Percentiles rank a stretch among this genome's conserved stretches.
Evolutionary conservation across 768 basidiomycete species (phyloP).

Genomic region (Gyrodon lividus): DNA sequence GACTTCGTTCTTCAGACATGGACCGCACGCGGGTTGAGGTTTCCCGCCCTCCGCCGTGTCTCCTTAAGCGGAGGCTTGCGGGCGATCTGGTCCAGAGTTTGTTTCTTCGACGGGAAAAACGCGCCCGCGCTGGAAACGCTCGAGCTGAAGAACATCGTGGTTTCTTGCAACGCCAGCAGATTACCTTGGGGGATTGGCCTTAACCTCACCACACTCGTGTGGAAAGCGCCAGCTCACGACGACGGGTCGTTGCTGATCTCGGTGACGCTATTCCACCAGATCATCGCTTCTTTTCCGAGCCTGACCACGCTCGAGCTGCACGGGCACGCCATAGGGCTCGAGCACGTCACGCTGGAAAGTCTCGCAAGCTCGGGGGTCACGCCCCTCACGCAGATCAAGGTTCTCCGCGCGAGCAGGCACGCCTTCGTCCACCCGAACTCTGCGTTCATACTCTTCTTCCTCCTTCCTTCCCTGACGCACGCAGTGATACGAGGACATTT

Average conservation of each 20-base stretch:
- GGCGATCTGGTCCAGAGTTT: slow-evolving; percentile 19
- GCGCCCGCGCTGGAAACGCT: slow-evolving; percentile 13
- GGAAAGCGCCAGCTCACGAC: slow-evolving; percentile 11
- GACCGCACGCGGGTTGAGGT: slow-evolving; percentile 13
- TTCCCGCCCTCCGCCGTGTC: slow-evolving; percentile 10
- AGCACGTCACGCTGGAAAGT: slow-evolving; percentile 1
- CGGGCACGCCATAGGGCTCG: slow-evolving; percentile 12
- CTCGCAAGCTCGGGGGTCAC: slow-evolving; percentile 3
- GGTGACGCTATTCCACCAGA: slow-evolving; percentile 13
- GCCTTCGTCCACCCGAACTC: slow-evolving; percentile 11
- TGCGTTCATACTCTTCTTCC: slow-evolving; percentile 15
- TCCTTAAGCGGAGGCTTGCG: slow-evolving; percentile 11
- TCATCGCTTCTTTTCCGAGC: slow-evolving; percentile 21
- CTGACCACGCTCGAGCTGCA: slow-evolving; percentile 18
- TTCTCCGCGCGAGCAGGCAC: slow-evolving; percentile 11
- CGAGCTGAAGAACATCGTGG: slow-evolving; percentile 18
- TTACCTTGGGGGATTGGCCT: slow-evolving; percentile 12
- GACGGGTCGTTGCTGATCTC: slow-evolving; percentile 15
- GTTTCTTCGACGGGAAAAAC: slow-evolving; percentile 19
- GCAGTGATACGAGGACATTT: slow-evolving; percentile 14
- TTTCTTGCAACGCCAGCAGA: slow-evolving; percentile 6
- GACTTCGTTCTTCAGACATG: slow-evolving; percentile 21
- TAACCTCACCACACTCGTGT: slow-evolving; percentile 24
- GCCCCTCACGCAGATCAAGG: slow-evolving; percentile 10
- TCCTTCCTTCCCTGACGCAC: slow-evolving; percentile 13